Evolutionary conservation across 345 rosid genomes (phyloP).

Genomic region (Bretschneidera sinensis): DNA sequence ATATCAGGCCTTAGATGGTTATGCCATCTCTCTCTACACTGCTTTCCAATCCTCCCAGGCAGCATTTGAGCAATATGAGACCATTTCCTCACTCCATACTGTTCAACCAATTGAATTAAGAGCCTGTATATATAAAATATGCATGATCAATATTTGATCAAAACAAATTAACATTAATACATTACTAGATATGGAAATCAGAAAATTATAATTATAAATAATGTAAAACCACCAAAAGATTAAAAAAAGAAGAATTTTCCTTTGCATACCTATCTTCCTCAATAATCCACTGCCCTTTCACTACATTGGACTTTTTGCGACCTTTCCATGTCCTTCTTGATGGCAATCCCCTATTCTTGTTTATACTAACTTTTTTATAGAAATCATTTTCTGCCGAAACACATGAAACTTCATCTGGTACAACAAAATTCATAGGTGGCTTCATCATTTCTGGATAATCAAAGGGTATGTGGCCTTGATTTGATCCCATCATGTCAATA

Average conservation of each 20-base stretch:
- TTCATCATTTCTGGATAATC: constrained; percentile 36
- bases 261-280: constrained; percentile 97
- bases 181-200: neutral
- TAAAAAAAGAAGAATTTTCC: too few relatives aligned
- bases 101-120: constrained; percentile 57
- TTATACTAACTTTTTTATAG: constrained; percentile 24
- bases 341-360: constrained; percentile 29
- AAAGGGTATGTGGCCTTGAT: constrained; percentile 24
- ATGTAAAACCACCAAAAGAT: too few relatives aligned
- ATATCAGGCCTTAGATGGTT: constrained; percentile 90
- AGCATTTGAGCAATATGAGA: constrained; percentile 74
- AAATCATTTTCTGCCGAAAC: constrained; percentile 32
- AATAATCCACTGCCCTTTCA: constrained; percentile 90
- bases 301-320: constrained; percentile 52
- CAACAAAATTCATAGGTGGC: constrained; percentile 39
- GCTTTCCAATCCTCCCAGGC: constrained; percentile 89
- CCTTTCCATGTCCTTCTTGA: constrained; percentile 38
- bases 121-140: constrained; percentile 31
- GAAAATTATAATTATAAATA: too few relatives aligned
- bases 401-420: constrained; percentile 61
- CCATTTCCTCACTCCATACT: constrained; percentile 74
- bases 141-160: too few relatives aligned
- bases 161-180: neutral
- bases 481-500: constrained; percentile 27
- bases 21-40: constrained; percentile 97